Conservation (phyloP, 1,284 basidiomycete species). For the Lentinula novae-zelandiae region DNA sequence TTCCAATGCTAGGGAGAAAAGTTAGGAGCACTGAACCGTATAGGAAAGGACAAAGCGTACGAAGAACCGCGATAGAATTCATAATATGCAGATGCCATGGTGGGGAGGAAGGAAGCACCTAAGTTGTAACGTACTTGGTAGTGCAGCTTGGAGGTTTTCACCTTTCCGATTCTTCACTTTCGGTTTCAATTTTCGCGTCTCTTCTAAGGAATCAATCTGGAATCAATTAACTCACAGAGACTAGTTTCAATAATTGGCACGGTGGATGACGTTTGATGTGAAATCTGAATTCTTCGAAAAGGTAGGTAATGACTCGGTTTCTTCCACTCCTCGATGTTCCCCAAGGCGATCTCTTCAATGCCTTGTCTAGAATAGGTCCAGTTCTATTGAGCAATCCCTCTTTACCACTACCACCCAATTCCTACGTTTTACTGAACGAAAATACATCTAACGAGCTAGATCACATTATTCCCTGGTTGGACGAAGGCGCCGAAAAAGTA, state of each 20-base stretch:
- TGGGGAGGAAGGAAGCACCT: neutral
- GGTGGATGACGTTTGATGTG: neutral
- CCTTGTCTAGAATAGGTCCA: conserved; percentile 74
- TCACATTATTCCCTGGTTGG: conserved; percentile 64
- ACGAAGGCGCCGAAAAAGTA: conserved; percentile 75
- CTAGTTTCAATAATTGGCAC: too few species aligned
- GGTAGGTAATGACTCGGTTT: conserved; percentile 51
- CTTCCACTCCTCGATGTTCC: conserved; percentile 55
- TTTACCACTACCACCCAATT: conserved; percentile 29
- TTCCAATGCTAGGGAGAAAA: conserved; percentile 12
- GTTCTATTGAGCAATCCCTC: conserved; percentile 47
- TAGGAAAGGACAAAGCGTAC: conserved; percentile 42
- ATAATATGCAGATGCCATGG: conserved; percentile 56
- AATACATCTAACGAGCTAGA: conserved; percentile 44
- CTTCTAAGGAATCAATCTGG: too few species aligned
- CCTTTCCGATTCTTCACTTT: neutral
- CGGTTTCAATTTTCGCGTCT: too few species aligned
- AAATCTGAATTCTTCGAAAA: neutral
- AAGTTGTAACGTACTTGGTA: neutral
- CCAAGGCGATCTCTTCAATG: conserved; percentile 46
- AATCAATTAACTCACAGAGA: too few species aligned
- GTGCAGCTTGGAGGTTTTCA: too few species aligned
- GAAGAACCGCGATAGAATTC: conserved; percentile 89
- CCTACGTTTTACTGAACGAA: conserved; percentile 57
- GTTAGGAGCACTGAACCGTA: neutral